A percentile compares a stretch with the other conserved stretches of the same genome.
phyloP scores from a whole-genome alignment of 2,329 filamentous ascomycete genomes.

The Dactylella cylindrospora region DNA sequence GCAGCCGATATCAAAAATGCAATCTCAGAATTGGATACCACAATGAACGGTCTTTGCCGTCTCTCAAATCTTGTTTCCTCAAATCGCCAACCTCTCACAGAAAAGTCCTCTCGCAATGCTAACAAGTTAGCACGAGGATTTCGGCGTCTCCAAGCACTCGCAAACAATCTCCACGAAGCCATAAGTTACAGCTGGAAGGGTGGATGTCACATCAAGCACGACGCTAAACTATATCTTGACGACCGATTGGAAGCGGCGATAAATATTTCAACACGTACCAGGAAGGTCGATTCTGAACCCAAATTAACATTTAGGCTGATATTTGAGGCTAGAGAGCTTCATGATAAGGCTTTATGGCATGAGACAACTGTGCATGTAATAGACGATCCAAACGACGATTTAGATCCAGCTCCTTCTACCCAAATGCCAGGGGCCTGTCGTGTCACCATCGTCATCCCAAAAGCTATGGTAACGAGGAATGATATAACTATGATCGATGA shows the following conservation, averaged over 20 bases:
- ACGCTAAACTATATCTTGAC: slow-evolving; percentile 33
- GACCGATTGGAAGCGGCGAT: slow-evolving; percentile 1
- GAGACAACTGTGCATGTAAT: slow-evolving; percentile 27
- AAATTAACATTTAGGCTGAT: slow-evolving; percentile 18
- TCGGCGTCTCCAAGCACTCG: slow-evolving; percentile 20
- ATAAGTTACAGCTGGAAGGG: slow-evolving; percentile 28
- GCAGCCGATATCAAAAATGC: slow-evolving; percentile 19
- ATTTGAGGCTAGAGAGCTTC: slow-evolving; percentile 20
- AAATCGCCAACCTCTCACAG: slow-evolving; percentile 15
- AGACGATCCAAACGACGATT: background rate
- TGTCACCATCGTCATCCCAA: slow-evolving; percentile 13
- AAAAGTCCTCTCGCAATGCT: slow-evolving; percentile 23
- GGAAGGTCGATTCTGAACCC: background rate
- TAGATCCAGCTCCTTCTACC: background rate
- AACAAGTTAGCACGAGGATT: slow-evolving; percentile 23
- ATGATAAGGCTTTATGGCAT: slow-evolving; percentile 15
- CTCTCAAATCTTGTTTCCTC: slow-evolving; percentile 14
- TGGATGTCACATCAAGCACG: slow-evolving; percentile 23
- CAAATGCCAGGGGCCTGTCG: slow-evolving; percentile 10
- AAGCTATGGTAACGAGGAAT: background rate
- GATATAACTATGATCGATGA: slow-evolving; percentile 22
- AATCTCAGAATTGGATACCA: slow-evolving; percentile 12
- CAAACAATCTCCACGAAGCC: slow-evolving; percentile 25
- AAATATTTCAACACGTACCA: background rate
- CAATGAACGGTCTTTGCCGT: slow-evolving; percentile 10